Conservation (phyloP, 1,284 basidiomycete genomes). For the Rhizoctonia solani region DNA sequence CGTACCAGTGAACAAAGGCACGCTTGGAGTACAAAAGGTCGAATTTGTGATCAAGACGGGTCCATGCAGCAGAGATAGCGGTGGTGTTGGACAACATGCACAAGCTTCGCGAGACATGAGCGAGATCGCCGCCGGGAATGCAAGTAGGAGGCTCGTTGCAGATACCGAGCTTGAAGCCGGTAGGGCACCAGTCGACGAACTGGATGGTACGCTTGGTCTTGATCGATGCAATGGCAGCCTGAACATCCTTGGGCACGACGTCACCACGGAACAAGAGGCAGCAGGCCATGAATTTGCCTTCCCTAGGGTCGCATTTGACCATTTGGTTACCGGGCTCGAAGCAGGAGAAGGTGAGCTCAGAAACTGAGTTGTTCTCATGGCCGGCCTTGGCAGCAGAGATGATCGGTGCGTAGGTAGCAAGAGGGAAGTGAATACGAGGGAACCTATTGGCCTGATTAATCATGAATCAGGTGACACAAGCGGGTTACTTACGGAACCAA, state of each 20-base stretch:
- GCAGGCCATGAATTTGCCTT: constrained; percentile 98
- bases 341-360: constrained; percentile 98
- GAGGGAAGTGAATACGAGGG: constrained; percentile 98
- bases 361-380: constrained; percentile 97
- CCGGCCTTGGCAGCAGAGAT: constrained; percentile 82
- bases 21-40: constrained; percentile 80
- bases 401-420: constrained; percentile 95
- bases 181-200: constrained; percentile 91
- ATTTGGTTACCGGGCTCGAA: constrained; percentile 99
- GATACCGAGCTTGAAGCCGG: constrained; percentile 74
- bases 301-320: constrained; percentile 94
- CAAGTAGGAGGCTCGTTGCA: constrained; percentile 93
- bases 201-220: constrained; percentile 98
- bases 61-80: constrained; percentile 93
- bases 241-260: constrained; percentile 96
- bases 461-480: background rate
- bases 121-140: constrained; percentile 93
- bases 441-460: constrained; percentile 57
- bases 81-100: constrained; percentile 98
- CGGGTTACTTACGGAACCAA: constrained; percentile 77
- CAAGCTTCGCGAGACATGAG: constrained; percentile 90
- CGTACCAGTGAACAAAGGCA: constrained; percentile 92
- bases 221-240: constrained; percentile 90
- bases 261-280: constrained; percentile 92
- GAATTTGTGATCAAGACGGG: constrained; percentile 77